phyloP scores from a whole-genome alignment of 2,329 filamentous ascomycete genomes.

The Xylaria multiplex region DNA sequence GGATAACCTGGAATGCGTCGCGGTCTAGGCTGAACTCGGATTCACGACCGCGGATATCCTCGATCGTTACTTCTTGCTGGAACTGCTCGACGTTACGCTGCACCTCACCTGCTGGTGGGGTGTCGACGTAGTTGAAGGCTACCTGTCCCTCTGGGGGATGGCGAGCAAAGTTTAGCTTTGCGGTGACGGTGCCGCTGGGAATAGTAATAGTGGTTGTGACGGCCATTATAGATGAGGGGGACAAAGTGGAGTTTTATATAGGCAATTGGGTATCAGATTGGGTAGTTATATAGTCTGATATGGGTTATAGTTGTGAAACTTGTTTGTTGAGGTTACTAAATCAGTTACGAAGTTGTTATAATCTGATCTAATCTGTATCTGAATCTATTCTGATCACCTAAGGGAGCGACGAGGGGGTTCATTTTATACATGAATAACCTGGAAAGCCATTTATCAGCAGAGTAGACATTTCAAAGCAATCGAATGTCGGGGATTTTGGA shows the following conservation, averaged over 20 bases:
- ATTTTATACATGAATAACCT: constrained; percentile 21
- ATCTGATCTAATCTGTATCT: constrained; percentile 6
- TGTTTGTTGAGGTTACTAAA: constrained; percentile 1
- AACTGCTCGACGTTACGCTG: constrained; percentile 71
- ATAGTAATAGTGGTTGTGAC: constrained; percentile 50
- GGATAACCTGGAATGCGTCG: constrained; percentile 78
- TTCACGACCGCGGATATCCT: constrained; percentile 79
- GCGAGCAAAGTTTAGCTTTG: constrained; percentile 72
- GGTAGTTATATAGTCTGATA: background rate
- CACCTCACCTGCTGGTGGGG: constrained; percentile 67
- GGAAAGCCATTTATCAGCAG: constrained; percentile 29
- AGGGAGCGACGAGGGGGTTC: background rate
- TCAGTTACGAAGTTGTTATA: constrained; percentile 9
- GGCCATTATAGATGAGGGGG: constrained; percentile 50
- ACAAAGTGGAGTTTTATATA: background rate
- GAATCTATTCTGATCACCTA: constrained; percentile 4
- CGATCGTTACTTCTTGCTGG: constrained; percentile 65
- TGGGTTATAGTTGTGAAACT: background rate
- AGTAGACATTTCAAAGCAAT: constrained; percentile 33
- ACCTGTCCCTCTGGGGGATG: constrained; percentile 67
- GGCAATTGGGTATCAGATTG: background rate
- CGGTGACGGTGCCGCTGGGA: constrained; percentile 69
- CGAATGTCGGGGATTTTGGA: constrained; percentile 18
- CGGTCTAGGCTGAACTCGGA: constrained; percentile 72
- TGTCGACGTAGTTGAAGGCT: constrained; percentile 75